phyloP scores from a whole-genome alignment of 1,139 yeast genomes.

The Suzukiozyma palmioleophila region DNA sequence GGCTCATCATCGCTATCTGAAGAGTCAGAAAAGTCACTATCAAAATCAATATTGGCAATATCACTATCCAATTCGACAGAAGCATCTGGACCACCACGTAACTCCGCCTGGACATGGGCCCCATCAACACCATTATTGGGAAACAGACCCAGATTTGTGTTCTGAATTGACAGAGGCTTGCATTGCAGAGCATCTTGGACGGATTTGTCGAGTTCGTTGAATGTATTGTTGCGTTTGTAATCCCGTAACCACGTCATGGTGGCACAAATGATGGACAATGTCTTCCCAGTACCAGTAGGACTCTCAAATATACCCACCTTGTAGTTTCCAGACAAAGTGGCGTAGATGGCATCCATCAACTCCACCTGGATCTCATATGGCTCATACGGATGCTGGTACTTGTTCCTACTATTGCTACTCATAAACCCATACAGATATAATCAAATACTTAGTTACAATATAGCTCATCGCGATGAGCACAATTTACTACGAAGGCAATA shows the following conservation, averaged over 20 bases:
- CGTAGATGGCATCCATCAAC: slow-evolving; percentile 72
- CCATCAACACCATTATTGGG: too few relatives aligned
- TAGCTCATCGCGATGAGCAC: too few relatives aligned
- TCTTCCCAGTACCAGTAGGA: slow-evolving; percentile 96
- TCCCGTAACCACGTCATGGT: slow-evolving; percentile 82
- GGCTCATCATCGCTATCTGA: slow-evolving; percentile 49
- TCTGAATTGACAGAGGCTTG: too few relatives aligned
- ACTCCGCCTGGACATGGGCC: too few relatives aligned
- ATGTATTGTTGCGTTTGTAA: slow-evolving; percentile 38
- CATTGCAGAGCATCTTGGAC: too few relatives aligned
- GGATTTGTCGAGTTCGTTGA: slow-evolving; percentile 18
- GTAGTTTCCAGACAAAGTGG: slow-evolving; percentile 50
- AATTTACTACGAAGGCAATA: too few relatives aligned
- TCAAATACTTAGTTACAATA: too few relatives aligned
- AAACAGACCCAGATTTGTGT: too few relatives aligned
- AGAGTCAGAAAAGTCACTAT: slow-evolving; percentile 7
- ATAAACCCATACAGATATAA: not conserved
- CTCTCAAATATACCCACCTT: slow-evolving; percentile 85
- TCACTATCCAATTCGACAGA: not conserved
- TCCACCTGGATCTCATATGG: slow-evolving; percentile 79
- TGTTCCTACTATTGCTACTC: slow-evolving; percentile 2
- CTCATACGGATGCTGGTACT: slow-evolving; percentile 68
- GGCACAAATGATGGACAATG: slow-evolving; percentile 81
- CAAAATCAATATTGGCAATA: not conserved
- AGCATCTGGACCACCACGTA: too few relatives aligned